A percentile compares a stretch with the other conserved stretches of the same genome.
These are phyloP conservation scores for Suhomyces prunicola DNA, from an alignment of 805 yeast genomes.

Conservation along the genomic window DNA sequence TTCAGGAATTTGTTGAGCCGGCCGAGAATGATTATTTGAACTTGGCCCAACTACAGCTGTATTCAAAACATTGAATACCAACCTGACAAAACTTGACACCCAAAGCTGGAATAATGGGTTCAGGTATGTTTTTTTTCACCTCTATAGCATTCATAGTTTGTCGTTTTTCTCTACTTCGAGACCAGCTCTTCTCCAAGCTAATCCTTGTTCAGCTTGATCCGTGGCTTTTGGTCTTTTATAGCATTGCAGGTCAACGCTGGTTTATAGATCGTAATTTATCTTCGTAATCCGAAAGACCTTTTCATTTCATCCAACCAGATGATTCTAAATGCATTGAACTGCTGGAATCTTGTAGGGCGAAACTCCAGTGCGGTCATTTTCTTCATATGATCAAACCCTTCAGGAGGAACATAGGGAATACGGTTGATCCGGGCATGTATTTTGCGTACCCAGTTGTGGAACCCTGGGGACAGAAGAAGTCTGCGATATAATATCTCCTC, in stretches of 20 bases:
- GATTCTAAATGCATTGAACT: slow-evolving; percentile 55
- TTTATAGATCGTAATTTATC: slow-evolving; percentile 14
- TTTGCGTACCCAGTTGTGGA: slow-evolving; percentile 59
- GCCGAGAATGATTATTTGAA: slow-evolving; percentile 6
- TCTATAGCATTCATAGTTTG: not conserved
- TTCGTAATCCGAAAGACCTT: slow-evolving; percentile 47
- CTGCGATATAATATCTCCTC: slow-evolving; percentile 45
- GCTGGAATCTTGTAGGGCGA: slow-evolving; percentile 53
- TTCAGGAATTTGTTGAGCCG: slow-evolving; percentile 48
- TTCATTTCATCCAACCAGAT: slow-evolving; percentile 63
- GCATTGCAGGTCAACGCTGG: not conserved
- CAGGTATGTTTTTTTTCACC: too few relatives aligned
- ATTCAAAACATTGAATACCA: not conserved
- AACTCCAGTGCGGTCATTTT: slow-evolving; percentile 25
- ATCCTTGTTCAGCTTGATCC: too few relatives aligned
- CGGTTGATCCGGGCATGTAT: slow-evolving; percentile 65
- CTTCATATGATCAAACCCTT: slow-evolving; percentile 10
- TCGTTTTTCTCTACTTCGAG: not conserved
- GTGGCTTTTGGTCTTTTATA: not conserved
- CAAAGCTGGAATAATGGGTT: not conserved
- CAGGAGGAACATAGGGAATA: slow-evolving; percentile 42
- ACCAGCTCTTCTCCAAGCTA: not conserved
- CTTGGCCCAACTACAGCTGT: not conserved
- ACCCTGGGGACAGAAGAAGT: slow-evolving; percentile 55
- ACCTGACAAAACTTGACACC: not conserved